These are phyloP conservation scores for Kondoa malvinella DNA, from an alignment of 768 basidiomycete genomes.

Conservation along the genomic window DNA sequence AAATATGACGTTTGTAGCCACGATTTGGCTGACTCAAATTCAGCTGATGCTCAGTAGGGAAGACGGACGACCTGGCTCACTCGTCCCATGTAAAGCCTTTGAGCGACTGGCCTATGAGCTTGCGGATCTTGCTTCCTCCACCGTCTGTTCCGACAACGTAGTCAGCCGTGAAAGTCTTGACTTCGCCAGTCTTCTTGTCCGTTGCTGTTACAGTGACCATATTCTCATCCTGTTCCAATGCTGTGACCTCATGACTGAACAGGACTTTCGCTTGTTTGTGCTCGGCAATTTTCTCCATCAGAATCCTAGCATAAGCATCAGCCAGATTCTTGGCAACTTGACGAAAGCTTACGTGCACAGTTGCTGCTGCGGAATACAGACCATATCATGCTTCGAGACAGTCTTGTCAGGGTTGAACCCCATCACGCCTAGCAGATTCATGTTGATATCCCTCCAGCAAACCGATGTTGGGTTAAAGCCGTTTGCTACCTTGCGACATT, in stretches of 20 bases:
- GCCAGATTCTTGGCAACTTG: background rate
- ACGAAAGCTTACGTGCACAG: background rate
- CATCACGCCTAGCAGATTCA: background rate
- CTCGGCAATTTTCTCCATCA: background rate
- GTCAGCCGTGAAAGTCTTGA: background rate
- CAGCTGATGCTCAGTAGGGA: background rate
- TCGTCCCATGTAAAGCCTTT: background rate
- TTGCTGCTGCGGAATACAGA: background rate
- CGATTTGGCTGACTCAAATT: background rate
- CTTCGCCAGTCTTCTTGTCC: background rate
- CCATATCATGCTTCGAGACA: background rate
- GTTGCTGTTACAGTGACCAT: background rate
- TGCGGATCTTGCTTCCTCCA: background rate
- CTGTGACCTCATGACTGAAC: background rate
- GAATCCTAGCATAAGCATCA: background rate
- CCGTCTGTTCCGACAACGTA: background rate
- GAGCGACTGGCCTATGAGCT: background rate
- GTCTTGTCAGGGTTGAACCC: background rate
- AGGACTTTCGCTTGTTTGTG: background rate
- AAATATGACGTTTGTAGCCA: background rate
- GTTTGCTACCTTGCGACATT: background rate
- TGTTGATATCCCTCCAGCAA: background rate
- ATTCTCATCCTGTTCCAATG: background rate
- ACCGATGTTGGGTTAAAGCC: background rate
- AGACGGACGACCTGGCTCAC: background rate